Conservation (phyloP, 1,284 basidiomycete genomes). For the Leccinum griseonigrum region DNA sequence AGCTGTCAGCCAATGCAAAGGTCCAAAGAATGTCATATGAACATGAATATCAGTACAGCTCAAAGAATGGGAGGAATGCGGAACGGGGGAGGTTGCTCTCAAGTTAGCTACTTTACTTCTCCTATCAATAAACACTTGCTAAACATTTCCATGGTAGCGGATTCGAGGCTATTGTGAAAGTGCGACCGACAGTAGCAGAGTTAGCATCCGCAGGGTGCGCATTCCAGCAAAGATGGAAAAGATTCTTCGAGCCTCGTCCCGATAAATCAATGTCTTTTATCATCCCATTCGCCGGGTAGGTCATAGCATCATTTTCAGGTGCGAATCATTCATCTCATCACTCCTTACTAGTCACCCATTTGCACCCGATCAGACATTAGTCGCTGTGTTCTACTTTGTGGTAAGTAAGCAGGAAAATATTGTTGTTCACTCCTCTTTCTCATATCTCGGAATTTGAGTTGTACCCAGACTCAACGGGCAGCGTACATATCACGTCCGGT, state of each 20-base stretch:
- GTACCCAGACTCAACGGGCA: background rate
- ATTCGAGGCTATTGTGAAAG: background rate
- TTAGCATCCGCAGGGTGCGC: background rate
- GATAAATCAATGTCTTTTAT: background rate
- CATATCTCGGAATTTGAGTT: background rate
- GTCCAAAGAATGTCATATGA: background rate
- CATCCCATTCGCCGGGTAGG: background rate
- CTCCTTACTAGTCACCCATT: background rate
- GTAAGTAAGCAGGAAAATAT: background rate
- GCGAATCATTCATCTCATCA: background rate
- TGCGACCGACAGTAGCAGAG: background rate
- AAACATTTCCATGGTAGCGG: background rate
- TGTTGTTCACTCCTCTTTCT: background rate
- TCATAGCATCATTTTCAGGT: background rate
- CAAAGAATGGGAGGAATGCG: constrained; percentile 42
- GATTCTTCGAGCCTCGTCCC: background rate
- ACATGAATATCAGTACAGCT: constrained; percentile 34
- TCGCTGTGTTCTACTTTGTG: background rate
- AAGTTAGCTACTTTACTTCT: constrained; percentile 40
- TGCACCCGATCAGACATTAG: background rate
- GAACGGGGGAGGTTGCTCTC: constrained; percentile 47
- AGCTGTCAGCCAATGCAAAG: constrained; percentile 22
- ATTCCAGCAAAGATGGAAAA: background rate
- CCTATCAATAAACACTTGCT: background rate
- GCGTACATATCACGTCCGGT: background rate